Base-by-base conservation (phyloP, 345 rosid species). In the Bruguiera parviflora region DNA sequence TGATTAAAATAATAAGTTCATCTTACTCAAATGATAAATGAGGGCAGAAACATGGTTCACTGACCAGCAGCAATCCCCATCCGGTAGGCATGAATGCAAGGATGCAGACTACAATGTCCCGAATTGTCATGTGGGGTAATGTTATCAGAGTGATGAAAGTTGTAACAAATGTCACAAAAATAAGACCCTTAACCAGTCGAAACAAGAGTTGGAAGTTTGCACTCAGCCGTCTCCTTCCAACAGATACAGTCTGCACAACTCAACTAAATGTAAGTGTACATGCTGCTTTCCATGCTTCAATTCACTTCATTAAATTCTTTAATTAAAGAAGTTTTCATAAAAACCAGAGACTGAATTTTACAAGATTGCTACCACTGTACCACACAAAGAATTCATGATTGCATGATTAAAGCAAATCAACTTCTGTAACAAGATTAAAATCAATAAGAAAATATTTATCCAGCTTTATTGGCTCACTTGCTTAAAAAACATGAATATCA, bases 51-150 rank as follows among this genome's bases (percentile, higher is more conserved):
- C 49, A 59, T 8, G 59, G 51, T 55, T 55, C 7, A 75, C 83
- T 84, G 77, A 94, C 97, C 95, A 89, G 77, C 57, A 96, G 92
- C 97, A 96, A 83, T 49, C 98, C 99, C 99, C 99, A 96, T 5
- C 99, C 98, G 3, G 97, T 92, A 7, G 98, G 99, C 99, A 90
- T 90, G 84, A 96, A 96, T 71, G 97, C 98, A 65, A 96, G 92
- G 72, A 96, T 78, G 83, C 99, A 92, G 21, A 96, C 92, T 61
- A 96, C 56, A 43, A 92, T 87, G 82, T 96, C 99, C 71, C 73
- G 87, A 35, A 87, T 55, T 18, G 98, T 86, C 98, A 96, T 90
- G 80, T 89, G 86, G 28, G 88, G 88, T 43, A 96, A 84, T 35
- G 99, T 88, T 21, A 96, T 83, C 77, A 92, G 73, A 33, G 81